These are phyloP conservation scores for Thelonectria blattea DNA, from an alignment of 2,329 filamentous ascomycete genomes.

Conservation along the genomic window DNA sequence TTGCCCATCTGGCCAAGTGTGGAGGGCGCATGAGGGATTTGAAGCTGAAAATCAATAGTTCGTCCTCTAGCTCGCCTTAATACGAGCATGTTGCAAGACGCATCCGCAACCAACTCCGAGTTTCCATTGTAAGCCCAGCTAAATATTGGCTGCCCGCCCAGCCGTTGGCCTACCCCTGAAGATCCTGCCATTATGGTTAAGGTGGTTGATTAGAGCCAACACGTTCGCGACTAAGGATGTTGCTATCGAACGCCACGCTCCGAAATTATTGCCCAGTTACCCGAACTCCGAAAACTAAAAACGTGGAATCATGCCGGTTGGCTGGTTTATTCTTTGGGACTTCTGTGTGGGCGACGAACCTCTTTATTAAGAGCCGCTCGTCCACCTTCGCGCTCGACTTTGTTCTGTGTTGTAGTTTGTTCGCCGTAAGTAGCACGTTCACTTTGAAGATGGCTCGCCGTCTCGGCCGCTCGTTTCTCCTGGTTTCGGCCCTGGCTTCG, in stretches of 20 bases:
- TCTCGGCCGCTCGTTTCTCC: background rate
- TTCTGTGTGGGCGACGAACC: background rate
- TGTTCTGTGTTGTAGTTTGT: background rate
- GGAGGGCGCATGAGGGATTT: background rate
- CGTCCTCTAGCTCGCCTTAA: background rate
- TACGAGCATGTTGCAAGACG: background rate
- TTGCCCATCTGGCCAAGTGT: background rate
- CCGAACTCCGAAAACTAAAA: background rate
- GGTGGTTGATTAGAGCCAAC: background rate
- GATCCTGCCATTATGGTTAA: background rate
- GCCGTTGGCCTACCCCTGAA: background rate
- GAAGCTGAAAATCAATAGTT: background rate
- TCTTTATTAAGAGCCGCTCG: background rate
- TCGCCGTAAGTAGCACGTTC: background rate
- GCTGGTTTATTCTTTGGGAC: background rate
- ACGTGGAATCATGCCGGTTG: background rate
- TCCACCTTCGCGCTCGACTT: background rate
- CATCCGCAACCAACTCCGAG: too few species aligned
- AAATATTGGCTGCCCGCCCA: background rate
- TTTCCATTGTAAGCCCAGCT: too few species aligned
- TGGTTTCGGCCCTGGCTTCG: background rate
- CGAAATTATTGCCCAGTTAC: background rate
- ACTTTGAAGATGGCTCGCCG: background rate
- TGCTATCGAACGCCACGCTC: background rate
- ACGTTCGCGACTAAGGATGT: background rate